phyloP scores from a whole-genome alignment of 2,329 filamentous ascomycete genomes.

The Aspergillus proliferans region DNA sequence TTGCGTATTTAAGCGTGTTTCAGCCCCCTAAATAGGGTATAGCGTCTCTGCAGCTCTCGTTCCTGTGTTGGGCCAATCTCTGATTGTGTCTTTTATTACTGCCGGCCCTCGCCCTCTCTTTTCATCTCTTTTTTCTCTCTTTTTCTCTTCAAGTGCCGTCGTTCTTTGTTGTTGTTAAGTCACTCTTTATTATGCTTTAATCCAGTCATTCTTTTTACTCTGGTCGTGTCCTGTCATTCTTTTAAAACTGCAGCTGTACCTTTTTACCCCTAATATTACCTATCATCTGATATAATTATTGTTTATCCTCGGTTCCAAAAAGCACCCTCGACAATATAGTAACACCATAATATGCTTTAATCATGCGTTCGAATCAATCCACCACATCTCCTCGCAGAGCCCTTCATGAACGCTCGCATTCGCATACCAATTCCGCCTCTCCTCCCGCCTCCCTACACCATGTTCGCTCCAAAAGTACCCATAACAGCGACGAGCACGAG shows the following conservation, averaged over 20 bases:
- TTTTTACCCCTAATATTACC: not conserved
- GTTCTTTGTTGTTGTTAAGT: not conserved
- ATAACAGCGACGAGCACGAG: slow-evolving; percentile 19
- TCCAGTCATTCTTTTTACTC: not conserved
- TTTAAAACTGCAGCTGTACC: not conserved
- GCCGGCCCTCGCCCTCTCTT: not conserved
- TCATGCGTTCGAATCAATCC: slow-evolving; percentile 29
- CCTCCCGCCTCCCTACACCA: slow-evolving; percentile 33
- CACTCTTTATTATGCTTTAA: slow-evolving; percentile 1
- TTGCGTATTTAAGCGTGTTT: not conserved
- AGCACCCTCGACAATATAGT: slow-evolving; percentile 7
- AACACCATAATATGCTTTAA: slow-evolving; percentile 25
- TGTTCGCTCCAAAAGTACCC: slow-evolving; percentile 19
- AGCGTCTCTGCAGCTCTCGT: not conserved
- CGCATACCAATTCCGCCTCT: slow-evolving; percentile 40
- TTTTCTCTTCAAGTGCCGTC: not conserved
- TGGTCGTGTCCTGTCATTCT: not conserved
- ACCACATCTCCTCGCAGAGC: slow-evolving; percentile 33
- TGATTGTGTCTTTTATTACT: not conserved
- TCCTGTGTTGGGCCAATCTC: not conserved
- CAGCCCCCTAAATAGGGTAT: not conserved
- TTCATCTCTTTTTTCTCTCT: slow-evolving; percentile 1
- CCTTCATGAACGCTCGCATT: slow-evolving; percentile 42
- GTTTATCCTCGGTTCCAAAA: slow-evolving; percentile 4
- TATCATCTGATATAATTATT: not conserved